Base-by-base conservation (phyloP, 352 stramenopile genomes). In the Discostella stelligera region DNA sequence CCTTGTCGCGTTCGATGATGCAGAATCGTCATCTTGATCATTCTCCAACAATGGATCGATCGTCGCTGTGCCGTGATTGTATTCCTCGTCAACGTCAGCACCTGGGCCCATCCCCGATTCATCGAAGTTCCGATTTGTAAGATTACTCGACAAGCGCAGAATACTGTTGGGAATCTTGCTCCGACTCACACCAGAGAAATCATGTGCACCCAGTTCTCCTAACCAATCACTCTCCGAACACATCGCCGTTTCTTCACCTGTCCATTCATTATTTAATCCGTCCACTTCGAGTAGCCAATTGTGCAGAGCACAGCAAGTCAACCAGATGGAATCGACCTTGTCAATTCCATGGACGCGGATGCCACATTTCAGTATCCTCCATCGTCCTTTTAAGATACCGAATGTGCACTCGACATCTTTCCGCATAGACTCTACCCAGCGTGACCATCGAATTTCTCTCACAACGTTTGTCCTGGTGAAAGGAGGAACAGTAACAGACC, bases 381-480 rank as follows among this genome's bases (percentile, higher is more conserved):
- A 60, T 63, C 62, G 55, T 18, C 68, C 68, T 52, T 77, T 77
- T n/a, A n/a, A n/a, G n/a, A n/a, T n/a, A n/a, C n/a, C n/a, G n/a
- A n/a, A n/a, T n/a, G n/a, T n/a, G n/a, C 74, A 78, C 39, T 77
- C 56, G 10, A 77, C 73, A 67, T 80, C 76, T 60, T 80, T 80
- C 32, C 70, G 41, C 14, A 83, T 23, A 2, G 14, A 53, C 37
- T 82, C 67, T 5, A 82, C 0, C 74, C 74, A 82, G n/a, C n/a
- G n/a, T n/a, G n/a, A n/a, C n/a, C n/a, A n/a, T n/a, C n/a, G n/a
- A n/a, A n/a, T n/a, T n/a, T 64, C 27, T 9, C 23, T 16, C 14
- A 30, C 18, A 23, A 11, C 3, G 8, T 39, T 49, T 21, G 55
- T 49, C 0, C 27, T 64, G 2, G 9, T 56, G 46, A 69, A 60